A percentile compares a stretch with the other conserved stretches of the same genome.
Conservation (phyloP, 306 rosid species). For the Trifolium pratense region DNA sequence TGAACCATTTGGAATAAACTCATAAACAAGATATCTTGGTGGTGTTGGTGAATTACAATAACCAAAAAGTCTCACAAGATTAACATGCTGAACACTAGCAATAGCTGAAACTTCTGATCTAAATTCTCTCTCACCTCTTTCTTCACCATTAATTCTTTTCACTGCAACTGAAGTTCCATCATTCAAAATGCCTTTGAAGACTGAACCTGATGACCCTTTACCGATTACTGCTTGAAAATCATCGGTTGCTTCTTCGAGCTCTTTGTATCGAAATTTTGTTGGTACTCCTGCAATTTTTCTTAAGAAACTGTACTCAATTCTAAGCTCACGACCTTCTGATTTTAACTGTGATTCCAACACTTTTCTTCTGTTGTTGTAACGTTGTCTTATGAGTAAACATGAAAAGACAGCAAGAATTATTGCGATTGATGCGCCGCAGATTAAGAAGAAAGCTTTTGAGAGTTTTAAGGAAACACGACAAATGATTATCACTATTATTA, state of each 20-base stretch:
- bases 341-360: conserved; percentile 53
- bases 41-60: conserved; percentile 62
- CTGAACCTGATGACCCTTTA: conserved; percentile 75
- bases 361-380: conserved; percentile 55
- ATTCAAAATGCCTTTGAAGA: conserved; percentile 76
- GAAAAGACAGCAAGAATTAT: conserved; percentile 63
- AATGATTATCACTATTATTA: conserved; percentile 54
- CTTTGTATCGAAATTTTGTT: conserved; percentile 68
- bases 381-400: conserved; percentile 57
- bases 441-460: conserved; percentile 67
- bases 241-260: conserved; percentile 86
- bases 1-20: conserved; percentile 76
- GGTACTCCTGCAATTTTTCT: conserved; percentile 91
- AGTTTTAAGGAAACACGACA: conserved; percentile 58
- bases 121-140: conserved; percentile 74
- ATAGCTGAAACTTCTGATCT: conserved; percentile 91
- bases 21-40: conserved; percentile 77
- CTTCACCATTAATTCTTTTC: conserved; percentile 66
- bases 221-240: conserved; percentile 67
- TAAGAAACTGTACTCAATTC: conserved; percentile 86
- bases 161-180: conserved; percentile 88
- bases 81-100: conserved; percentile 82
- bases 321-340: conserved; percentile 83
- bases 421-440: conserved; percentile 68
- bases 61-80: conserved; percentile 76